A percentile compares a stretch with the other conserved stretches of the same genome.
phyloP scores from a whole-genome alignment of 1,284 basidiomycete species.

The Ustilago hordei region DNA sequence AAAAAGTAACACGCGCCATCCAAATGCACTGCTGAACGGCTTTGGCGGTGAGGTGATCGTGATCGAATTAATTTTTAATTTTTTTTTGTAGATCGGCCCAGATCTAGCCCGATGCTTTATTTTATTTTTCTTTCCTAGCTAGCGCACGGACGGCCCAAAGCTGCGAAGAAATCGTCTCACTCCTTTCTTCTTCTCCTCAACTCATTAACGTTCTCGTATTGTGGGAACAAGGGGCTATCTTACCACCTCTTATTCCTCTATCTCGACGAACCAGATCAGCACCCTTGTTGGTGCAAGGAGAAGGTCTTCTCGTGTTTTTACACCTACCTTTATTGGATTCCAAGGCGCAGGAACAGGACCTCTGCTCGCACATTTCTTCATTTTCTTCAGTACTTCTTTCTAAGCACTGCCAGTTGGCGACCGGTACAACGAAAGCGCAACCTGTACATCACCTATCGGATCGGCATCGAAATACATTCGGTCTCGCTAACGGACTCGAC shows the following conservation, averaged over 20 bases:
- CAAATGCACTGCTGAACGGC: conserved; percentile 5
- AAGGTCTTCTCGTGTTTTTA: conserved; percentile 48
- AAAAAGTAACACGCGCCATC: conserved; percentile 24
- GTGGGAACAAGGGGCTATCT: conserved; percentile 52
- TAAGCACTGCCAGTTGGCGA: background rate
- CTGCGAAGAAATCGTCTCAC: background rate
- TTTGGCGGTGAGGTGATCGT: conserved; percentile 26
- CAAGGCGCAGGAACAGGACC: conserved; percentile 49
- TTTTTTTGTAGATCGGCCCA: background rate
- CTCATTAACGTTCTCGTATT: conserved; percentile 62
- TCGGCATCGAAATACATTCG: too few relatives aligned
- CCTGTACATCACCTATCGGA: background rate
- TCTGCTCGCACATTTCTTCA: conserved; percentile 42
- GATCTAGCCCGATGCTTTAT: conserved; percentile 17
- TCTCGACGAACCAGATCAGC: conserved; percentile 59
- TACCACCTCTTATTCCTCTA: conserved; percentile 55
- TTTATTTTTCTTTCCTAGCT: conserved; percentile 1
- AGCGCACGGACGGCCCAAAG: background rate
- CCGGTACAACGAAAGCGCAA: background rate
- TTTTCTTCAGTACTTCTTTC: background rate
- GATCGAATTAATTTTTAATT: background rate
- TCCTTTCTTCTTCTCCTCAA: conserved; percentile 43
- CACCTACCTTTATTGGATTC: conserved; percentile 19
- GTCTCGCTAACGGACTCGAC: too few relatives aligned
- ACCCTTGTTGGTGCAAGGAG: conserved; percentile 23